phyloP scores from a whole-genome alignment of 805 yeast genomes.

The Starmerella vitae region DNA sequence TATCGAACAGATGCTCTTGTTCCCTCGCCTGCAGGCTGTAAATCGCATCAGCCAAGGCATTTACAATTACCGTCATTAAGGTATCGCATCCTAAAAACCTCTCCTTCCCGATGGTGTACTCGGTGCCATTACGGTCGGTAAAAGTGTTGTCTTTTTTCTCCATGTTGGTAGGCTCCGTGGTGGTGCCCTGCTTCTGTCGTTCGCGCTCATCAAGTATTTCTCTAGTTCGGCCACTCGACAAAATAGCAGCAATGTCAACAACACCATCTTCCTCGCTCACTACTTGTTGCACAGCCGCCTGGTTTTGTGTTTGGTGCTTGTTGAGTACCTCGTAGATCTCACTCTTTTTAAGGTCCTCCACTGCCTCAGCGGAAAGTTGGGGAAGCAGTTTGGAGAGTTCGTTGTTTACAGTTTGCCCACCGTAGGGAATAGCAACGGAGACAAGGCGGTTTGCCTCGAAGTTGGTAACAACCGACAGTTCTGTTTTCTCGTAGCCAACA shows the following conservation, averaged over 20 bases:
- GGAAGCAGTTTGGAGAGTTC: conserved; percentile 45
- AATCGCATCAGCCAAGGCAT: conserved; percentile 40
- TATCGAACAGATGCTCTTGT: conserved; percentile 76
- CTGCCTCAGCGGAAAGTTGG: conserved; percentile 39
- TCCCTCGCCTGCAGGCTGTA: conserved; percentile 49
- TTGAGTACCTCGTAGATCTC: conserved; percentile 65
- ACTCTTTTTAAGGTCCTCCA: conserved; percentile 63
- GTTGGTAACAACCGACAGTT: conserved; percentile 67
- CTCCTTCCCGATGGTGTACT: conserved; percentile 69
- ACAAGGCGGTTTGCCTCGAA: conserved; percentile 50
- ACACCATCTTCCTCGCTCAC: conserved; percentile 53
- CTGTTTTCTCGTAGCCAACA: conserved; percentile 62
- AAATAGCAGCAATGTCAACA: conserved; percentile 79
- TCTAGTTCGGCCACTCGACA: conserved; percentile 60
- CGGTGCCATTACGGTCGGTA: conserved; percentile 42
- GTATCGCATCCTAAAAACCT: conserved; percentile 67
- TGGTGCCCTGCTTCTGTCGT: conserved; percentile 31
- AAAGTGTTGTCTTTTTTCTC: conserved; percentile 66
- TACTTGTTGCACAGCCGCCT: conserved; percentile 26
- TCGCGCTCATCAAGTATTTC: conserved; percentile 58
- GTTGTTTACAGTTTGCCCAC: conserved; percentile 53
- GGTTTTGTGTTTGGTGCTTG: conserved; percentile 48
- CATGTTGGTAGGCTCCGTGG: conserved; percentile 36
- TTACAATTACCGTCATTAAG: conserved; percentile 43
- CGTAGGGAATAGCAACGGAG: conserved; percentile 36